Conservation (phyloP, 768 basidiomycete genomes). For the Scleroderma bovista region DNA sequence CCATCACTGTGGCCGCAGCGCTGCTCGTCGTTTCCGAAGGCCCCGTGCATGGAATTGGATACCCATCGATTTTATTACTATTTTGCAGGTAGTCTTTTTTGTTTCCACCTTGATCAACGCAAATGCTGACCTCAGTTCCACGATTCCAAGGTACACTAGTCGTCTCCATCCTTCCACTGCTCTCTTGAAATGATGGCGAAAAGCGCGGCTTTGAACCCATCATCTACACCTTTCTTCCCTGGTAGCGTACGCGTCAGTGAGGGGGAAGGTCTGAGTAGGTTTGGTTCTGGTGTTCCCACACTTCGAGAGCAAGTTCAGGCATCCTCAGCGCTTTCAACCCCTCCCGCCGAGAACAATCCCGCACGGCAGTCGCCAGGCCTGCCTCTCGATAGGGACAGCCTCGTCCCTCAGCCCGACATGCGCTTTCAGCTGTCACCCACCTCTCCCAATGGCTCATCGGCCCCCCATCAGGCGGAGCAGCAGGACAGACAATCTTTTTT, state of each 20-base stretch:
- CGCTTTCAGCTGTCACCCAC: slow-evolving; percentile 34
- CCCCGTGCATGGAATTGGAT: slow-evolving; percentile 25
- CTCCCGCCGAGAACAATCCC: slow-evolving; percentile 62
- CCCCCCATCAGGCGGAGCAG: slow-evolving; percentile 38
- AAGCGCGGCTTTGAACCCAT: slow-evolving; percentile 73
- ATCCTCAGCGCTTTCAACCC: slow-evolving; percentile 55
- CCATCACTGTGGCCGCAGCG: not conserved
- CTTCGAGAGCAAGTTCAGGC: slow-evolving; percentile 39
- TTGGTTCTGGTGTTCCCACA: slow-evolving; percentile 42
- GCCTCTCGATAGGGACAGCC: slow-evolving; percentile 30
- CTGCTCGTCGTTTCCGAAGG: not conserved
- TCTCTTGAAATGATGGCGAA: slow-evolving; percentile 52
- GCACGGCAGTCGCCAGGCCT: slow-evolving; percentile 69
- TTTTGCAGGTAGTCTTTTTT: slow-evolving; percentile 22
- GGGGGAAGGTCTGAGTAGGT: slow-evolving; percentile 44
- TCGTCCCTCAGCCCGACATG: slow-evolving; percentile 17
- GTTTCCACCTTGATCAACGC: too few relatives aligned
- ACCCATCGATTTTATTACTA: slow-evolving; percentile 9
- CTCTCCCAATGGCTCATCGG: slow-evolving; percentile 42
- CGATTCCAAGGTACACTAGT: slow-evolving; percentile 12
- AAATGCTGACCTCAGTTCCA: slow-evolving; percentile 3
- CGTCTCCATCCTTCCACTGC: slow-evolving; percentile 15
- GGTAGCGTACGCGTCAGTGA: slow-evolving; percentile 51
- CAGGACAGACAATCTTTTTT: slow-evolving; percentile 38
- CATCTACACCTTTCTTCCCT: slow-evolving; percentile 83